Percentiles rank a stretch among this genome's conserved stretches.
Conservation (phyloP, 129 eudicot genomes). For the Lonicera japonica region DNA sequence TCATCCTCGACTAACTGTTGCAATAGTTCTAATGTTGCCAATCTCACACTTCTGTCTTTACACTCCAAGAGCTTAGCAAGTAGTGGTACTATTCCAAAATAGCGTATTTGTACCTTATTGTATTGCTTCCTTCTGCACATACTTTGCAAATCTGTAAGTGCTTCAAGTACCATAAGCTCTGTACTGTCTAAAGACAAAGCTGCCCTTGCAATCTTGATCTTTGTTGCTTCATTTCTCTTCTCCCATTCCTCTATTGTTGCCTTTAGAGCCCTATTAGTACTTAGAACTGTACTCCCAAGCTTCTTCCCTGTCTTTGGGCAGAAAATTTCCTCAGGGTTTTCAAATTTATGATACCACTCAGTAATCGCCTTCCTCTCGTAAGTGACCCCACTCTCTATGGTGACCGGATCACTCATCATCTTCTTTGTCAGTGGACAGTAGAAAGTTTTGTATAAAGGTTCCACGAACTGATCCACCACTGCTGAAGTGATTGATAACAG, state of each 20-base stretch:
- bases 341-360: constrained; percentile 45
- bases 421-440: constrained; percentile 66
- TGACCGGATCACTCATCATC: constrained; percentile 76
- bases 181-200: constrained; percentile 41
- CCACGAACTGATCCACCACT: constrained; percentile 37
- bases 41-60: constrained; percentile 38
- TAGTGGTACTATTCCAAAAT: constrained; percentile 42
- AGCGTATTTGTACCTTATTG: constrained; percentile 38
- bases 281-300: constrained; percentile 31
- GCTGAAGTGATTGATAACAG: constrained; percentile 19
- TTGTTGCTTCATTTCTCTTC: constrained; percentile 62
- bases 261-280: constrained; percentile 46
- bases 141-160: constrained; percentile 41
- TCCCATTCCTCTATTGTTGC: constrained; percentile 69
- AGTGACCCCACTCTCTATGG: constrained; percentile 67
- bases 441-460: constrained; percentile 53
- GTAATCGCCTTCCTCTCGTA: constrained; percentile 50
- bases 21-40: constrained; percentile 42
- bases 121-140: constrained; percentile 32
- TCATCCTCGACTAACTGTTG: constrained; percentile 44
- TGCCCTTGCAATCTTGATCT: constrained; percentile 48
- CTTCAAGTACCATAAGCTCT: constrained; percentile 52
- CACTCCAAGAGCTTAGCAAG: constrained; percentile 41
- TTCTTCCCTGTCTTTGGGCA: constrained; percentile 53
- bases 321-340: constrained; percentile 30